Evolutionary conservation across 495 filamentous ascomycete genomes (phyloP), one percentile per base, ranked within the genome.

Genomic region (Massariosphaeria phaeospora): DNA sequence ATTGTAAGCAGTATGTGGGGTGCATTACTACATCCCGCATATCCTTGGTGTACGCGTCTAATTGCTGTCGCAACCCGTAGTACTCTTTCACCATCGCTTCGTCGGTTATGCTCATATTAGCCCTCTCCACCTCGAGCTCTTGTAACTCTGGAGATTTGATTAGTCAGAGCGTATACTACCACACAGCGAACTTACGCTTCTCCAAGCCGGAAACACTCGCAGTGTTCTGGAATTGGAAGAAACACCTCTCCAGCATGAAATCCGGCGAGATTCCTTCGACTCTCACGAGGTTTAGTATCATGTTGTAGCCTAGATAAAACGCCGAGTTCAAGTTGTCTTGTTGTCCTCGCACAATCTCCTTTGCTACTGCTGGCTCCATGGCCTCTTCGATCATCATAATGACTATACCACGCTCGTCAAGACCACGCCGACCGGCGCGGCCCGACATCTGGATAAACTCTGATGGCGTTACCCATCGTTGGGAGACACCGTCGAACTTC

Each of bases 401-500:
- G 62, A 97, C 93, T 66, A 98, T 95, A 79, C 93, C 93, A 49
- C 93, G 86, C 43, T 96, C 93, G 73, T 98, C 93, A 48, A 98
- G 85, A 72, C 93, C 93, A 79, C 93, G 80, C 76, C 93, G 85
- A 61, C 93, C 93, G 18, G 93, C 93, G 67, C 93, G 84, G 52
- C 93, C 93, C 23, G 93, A 95, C 93, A 98, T 98, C 66, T 98
- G 93, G 51, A 97, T 85, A 69, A 96, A 98, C 62, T 98, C 93
- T 17, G 91, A 96, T 1, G 93, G 88, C 0, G 89, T 95, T 24
- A 98, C 78, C 76, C 90, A 95, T 55, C 93, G 79, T 46, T 79
- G 77, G 30, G 77, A 75, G n/a, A 79, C 79, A 24, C 93, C 93
- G 68, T 98, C 93, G 59, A 86, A 98, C 67, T 98, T 98, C 5